Evolutionary conservation across 169 alveolate species (phyloP).

Genomic region (Cryptosporidium xiaoi): DNA sequence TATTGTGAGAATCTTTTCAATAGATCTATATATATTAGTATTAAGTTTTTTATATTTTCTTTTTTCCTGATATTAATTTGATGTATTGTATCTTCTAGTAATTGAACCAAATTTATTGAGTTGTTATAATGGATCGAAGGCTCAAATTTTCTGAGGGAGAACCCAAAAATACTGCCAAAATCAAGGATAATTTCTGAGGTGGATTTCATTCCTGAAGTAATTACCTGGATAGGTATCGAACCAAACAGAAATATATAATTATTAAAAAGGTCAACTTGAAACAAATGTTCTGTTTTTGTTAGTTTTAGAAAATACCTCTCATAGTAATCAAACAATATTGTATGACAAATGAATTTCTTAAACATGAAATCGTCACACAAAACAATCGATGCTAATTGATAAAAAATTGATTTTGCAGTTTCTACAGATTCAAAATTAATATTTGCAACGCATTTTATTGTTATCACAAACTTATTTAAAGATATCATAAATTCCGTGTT

Average conservation of each 20-base stretch:
- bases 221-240: constrained; percentile 20
- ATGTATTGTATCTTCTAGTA: neutral
- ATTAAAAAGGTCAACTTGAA: neutral
- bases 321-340: neutral
- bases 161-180: constrained; percentile 1
- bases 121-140: constrained; percentile 5
- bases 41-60: neutral
- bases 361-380: constrained; percentile 8
- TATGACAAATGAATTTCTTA: neutral
- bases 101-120: constrained; percentile 12
- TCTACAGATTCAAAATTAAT: constrained; percentile 1
- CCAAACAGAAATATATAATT: constrained; percentile 32
- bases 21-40: constrained; percentile 17
- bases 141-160: constrained; percentile 20
- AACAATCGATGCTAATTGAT: constrained; percentile 18
- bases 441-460: constrained; percentile 7
- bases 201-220: neutral
- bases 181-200: neutral
- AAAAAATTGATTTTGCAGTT: constrained; percentile 1
- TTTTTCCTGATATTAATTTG: neutral
- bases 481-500: neutral
- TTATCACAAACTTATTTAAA: neutral
- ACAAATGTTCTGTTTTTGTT: neutral
- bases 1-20: constrained; percentile 3
- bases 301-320: neutral